Conservation (phyloP, 1,284 basidiomycete species). For the Thelephora terrestris region DNA sequence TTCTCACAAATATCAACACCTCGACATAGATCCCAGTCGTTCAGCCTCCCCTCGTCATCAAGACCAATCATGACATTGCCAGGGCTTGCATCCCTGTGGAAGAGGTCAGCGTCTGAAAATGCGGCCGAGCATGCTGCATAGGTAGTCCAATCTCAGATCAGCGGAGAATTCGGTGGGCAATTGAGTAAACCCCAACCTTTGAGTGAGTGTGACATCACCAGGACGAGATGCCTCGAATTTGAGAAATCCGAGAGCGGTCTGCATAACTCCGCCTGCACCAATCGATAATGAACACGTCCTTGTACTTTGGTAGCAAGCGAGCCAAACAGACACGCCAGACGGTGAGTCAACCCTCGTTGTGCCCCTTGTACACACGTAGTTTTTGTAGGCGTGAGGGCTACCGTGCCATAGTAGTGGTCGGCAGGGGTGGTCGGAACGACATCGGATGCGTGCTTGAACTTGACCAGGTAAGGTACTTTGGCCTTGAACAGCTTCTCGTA, state of each 20-base stretch:
- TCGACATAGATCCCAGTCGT: slow-evolving; percentile 8
- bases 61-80: no score
- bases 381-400: background rate
- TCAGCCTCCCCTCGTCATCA: no score
- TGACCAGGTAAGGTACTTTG: slow-evolving; percentile 5
- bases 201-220: slow-evolving; percentile 3
- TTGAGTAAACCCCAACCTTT: background rate
- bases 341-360: background rate
- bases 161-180: background rate
- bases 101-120: no score
- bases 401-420: background rate
- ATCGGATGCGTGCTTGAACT: slow-evolving; percentile 5
- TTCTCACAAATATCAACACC: background rate
- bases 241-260: no score
- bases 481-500: slow-evolving; percentile 2
- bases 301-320: background rate
- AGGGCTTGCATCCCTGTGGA: no score
- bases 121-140: no score
- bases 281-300: slow-evolving; percentile 6
- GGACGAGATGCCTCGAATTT: slow-evolving; percentile 4
- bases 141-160: no score
- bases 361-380: background rate
- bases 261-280: no score
- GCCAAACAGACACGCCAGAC: no score
- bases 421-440: slow-evolving; percentile 1